Percentiles rank a stretch among this genome's conserved stretches.
phyloP scores from a whole-genome alignment of 1,284 basidiomycete genomes.

The Thelephora terrestris region DNA sequence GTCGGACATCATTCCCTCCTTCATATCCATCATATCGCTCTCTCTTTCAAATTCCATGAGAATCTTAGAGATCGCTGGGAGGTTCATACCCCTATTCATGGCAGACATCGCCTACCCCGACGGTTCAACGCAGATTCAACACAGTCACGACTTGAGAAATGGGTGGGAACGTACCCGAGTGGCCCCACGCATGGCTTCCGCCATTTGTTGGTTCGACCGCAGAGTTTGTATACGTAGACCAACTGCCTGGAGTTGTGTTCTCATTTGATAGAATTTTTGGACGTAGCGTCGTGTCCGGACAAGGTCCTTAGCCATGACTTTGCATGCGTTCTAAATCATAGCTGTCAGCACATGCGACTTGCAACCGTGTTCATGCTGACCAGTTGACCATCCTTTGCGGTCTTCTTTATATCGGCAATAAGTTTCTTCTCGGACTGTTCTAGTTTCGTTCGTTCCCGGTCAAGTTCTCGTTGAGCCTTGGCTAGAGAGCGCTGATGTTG shows the following conservation, averaged over 20 bases:
- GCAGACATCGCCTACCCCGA: conserved; percentile 82
- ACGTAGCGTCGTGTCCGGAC: conserved; percentile 92
- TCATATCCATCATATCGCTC: conserved; percentile 99
- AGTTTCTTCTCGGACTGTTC: conserved; percentile 95
- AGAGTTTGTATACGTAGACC: conserved; percentile 93
- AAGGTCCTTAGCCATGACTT: conserved; percentile 98
- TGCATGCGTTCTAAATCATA: conserved; percentile 77
- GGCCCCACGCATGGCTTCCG: conserved; percentile 97
- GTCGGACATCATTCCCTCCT: conserved; percentile 99
- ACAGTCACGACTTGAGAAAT: neutral
- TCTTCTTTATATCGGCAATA: conserved; percentile 91
- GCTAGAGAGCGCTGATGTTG: conserved; percentile 94
- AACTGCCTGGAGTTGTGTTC: conserved; percentile 96
- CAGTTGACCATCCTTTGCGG: conserved; percentile 93
- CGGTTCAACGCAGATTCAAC: conserved; percentile 9
- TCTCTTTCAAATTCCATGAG: conserved; percentile 99
- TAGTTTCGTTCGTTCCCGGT: conserved; percentile 89
- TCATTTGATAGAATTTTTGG: conserved; percentile 99
- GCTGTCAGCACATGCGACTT: conserved; percentile 8
- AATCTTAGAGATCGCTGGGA: conserved; percentile 91
- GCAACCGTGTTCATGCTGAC: conserved; percentile 35
- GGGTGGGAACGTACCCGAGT: conserved; percentile 59
- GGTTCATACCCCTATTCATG: conserved; percentile 94
- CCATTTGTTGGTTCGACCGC: conserved; percentile 98
- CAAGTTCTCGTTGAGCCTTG: conserved; percentile 95